Evolutionary conservation across 352 stramenopile species (phyloP).

Genomic region (Phytopythium chamaehyphon): DNA sequence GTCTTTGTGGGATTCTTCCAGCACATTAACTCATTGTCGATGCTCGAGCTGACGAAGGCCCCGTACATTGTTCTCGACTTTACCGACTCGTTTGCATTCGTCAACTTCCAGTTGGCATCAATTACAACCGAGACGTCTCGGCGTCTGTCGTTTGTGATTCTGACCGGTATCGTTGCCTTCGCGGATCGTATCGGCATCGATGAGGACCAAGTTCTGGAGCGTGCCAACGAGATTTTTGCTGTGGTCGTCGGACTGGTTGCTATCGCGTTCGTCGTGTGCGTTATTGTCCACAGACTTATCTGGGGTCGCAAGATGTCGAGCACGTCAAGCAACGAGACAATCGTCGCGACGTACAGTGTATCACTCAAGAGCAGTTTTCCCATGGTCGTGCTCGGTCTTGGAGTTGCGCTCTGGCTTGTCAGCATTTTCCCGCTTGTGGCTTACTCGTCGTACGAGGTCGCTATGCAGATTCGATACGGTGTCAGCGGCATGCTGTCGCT

Average conservation of each 20-base stretch:
- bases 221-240: slow-evolving; percentile 41
- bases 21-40: slow-evolving; percentile 64
- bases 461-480: slow-evolving; percentile 57
- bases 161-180: slow-evolving; percentile 69
- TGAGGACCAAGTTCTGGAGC: slow-evolving; percentile 41
- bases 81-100: slow-evolving; percentile 72
- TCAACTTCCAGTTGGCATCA: slow-evolving; percentile 48
- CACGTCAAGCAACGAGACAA: not conserved
- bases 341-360: not conserved
- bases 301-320: not conserved
- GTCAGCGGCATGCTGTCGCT: slow-evolving; percentile 38
- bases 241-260: slow-evolving; percentile 29
- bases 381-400: slow-evolving; percentile 46
- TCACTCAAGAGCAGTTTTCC: slow-evolving; percentile 31
- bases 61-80: slow-evolving; percentile 73
- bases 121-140: slow-evolving; percentile 33
- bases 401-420: slow-evolving; percentile 47
- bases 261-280: slow-evolving; percentile 28
- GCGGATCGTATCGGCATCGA: slow-evolving; percentile 59
- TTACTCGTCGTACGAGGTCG: slow-evolving; percentile 54
- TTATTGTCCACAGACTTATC: slow-evolving; percentile 1
- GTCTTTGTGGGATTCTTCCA: slow-evolving; percentile 64
- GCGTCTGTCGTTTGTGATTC: slow-evolving; percentile 41
- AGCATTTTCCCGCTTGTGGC: slow-evolving; percentile 52
- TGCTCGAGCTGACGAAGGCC: slow-evolving; percentile 71